These are phyloP conservation scores for Cladophialophora yegresii DNA, from an alignment of 2,329 filamentous ascomycete genomes.

Conservation along the genomic window DNA sequence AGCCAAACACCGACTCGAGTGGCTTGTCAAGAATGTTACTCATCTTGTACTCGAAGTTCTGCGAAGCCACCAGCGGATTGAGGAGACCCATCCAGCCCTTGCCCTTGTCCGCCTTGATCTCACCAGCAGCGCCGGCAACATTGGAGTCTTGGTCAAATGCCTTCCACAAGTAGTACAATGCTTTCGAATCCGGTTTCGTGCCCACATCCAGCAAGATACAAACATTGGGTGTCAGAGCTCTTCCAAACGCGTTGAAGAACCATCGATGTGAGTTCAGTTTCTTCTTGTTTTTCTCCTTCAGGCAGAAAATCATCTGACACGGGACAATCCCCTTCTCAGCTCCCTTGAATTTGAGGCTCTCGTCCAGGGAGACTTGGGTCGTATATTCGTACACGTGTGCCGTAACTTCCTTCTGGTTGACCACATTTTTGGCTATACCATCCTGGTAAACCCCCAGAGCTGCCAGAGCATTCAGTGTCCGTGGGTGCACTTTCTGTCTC, in stretches of 20 bases:
- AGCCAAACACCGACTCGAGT: conserved; percentile 93
- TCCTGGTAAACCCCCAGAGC: conserved; percentile 98
- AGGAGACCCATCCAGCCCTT: conserved; percentile 78
- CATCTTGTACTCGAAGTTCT: conserved; percentile 99
- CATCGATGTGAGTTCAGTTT: conserved; percentile 98
- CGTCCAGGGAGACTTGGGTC: conserved; percentile 92
- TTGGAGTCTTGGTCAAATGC: conserved; percentile 98
- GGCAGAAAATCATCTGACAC: conserved; percentile 96
- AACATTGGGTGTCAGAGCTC: conserved; percentile 88
- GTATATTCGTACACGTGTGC: conserved; percentile 99
- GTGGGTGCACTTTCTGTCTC: conserved; percentile 86
- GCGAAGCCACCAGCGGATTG: conserved; percentile 91
- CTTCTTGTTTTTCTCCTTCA: conserved; percentile 97
- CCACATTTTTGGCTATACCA: conserved; percentile 96
- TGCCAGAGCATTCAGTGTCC: conserved; percentile 89
- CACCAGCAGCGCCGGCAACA: conserved; percentile 92
- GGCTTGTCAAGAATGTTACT: conserved; percentile 98
- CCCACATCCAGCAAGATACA: conserved; percentile 97
- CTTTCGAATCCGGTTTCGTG: conserved; percentile 82
- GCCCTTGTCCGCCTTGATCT: conserved; percentile 97
- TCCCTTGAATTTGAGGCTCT: conserved; percentile 97
- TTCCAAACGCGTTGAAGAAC: conserved; percentile 99
- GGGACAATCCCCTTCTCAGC: conserved; percentile 98
- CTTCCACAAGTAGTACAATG: conserved; percentile 98
- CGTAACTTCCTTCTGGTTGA: conserved; percentile 93